Conservation (phyloP, 2,329 filamentous ascomycete genomes). For the Didymella segeticola region DNA sequence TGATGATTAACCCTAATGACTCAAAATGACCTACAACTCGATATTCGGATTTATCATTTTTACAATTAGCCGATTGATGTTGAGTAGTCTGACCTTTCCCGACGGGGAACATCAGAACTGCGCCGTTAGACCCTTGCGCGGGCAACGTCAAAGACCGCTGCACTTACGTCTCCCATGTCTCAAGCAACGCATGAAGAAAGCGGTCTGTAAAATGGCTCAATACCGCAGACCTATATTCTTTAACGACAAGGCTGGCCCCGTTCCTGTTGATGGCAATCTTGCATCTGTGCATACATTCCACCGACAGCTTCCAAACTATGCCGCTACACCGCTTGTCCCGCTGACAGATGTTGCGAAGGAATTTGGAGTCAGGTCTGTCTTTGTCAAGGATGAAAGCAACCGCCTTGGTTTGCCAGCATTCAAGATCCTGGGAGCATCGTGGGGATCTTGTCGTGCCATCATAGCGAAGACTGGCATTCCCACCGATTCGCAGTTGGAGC, state of each 20-base stretch:
- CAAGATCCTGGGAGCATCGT: conserved; percentile 82
- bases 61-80: too few species aligned
- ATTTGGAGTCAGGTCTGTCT: conserved; percentile 60
- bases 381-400: conserved; percentile 74
- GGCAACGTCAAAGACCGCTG: not conserved
- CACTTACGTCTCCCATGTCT: not conserved
- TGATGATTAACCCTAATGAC: not conserved
- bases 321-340: conserved; percentile 60
- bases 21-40: too few species aligned
- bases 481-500: conserved; percentile 55
- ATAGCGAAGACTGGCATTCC: conserved; percentile 54
- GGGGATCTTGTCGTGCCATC: conserved; percentile 67
- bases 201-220: not conserved
- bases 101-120: not conserved
- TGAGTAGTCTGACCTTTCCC: conserved; percentile 1
- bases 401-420: conserved; percentile 76
- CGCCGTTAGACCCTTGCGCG: not conserved
- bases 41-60: too few species aligned
- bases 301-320: conserved; percentile 62
- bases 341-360: conserved; percentile 63
- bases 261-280: not conserved
- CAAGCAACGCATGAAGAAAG: not conserved
- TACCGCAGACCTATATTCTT: not conserved
- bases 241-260: not conserved
- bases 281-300: conserved; percentile 58